Percentiles rank a stretch among this genome's conserved stretches.
These are phyloP conservation scores for Ottelia alismoides DNA, from an alignment of 106 monocot species.

Conservation along the genomic window DNA sequence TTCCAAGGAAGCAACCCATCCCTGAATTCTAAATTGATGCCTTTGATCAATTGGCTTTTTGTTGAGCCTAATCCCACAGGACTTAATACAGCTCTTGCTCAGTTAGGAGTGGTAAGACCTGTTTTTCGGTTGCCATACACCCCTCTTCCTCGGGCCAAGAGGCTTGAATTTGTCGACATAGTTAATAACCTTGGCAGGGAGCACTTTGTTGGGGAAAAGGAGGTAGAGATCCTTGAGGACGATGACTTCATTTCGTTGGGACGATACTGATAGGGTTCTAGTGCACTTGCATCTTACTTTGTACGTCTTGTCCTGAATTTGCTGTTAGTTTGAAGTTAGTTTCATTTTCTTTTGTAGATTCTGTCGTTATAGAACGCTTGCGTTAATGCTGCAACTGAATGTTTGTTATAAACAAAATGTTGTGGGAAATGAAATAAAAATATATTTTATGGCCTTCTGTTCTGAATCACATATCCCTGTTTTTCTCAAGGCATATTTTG, in stretches of 20 bases:
- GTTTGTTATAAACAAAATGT: no score
- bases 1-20: conserved; percentile 44
- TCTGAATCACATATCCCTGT: no score
- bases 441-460: no score
- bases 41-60: conserved; percentile 68
- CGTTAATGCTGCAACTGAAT: no score
- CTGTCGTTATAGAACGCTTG: no score
- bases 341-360: no score
- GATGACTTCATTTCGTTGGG: conserved; percentile 58
- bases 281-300: no score
- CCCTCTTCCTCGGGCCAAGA: conserved; percentile 51
- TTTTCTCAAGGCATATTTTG: no score
- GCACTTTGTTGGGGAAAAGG: conserved; percentile 63
- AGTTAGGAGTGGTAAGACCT: conserved; percentile 63
- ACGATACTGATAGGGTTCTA: no score
- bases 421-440: no score
- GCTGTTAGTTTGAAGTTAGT: no score
- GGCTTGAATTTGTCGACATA: conserved; percentile 62
- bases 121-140: conserved; percentile 78
- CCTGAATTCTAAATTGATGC: conserved; percentile 52
- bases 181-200: conserved; percentile 71
- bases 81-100: conserved; percentile 75
- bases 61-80: conserved; percentile 72
- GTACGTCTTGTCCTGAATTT: no score
- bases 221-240: conserved; percentile 65